Evolutionary conservation across 192 early-diverging fungal species (phyloP).

Genomic region (Neocallimastix lanati): DNA sequence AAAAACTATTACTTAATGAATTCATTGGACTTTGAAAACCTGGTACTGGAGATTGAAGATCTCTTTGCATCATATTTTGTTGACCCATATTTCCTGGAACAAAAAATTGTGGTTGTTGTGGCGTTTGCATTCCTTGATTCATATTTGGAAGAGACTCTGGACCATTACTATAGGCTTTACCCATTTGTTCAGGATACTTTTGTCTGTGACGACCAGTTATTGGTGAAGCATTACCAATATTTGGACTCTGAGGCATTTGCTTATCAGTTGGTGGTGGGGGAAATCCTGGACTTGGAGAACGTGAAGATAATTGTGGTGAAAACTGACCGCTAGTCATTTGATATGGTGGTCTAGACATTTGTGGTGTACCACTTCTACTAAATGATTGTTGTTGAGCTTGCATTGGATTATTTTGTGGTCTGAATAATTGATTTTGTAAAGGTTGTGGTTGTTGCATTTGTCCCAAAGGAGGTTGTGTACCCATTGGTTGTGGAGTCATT

Average conservation of each 20-base stretch:
- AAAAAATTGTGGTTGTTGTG: neutral
- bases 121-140: neutral
- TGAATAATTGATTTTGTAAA: neutral
- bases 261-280: neutral
- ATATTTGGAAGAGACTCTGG: neutral
- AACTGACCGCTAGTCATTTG: neutral
- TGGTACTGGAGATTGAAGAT: neutral
- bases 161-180: neutral
- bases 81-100: neutral
- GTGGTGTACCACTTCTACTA: neutral
- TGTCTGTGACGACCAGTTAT: neutral
- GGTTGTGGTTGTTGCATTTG: neutral
- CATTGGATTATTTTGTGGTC: neutral
- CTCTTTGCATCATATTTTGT: neutral
- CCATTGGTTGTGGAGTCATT: neutral
- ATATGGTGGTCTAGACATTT: neutral
- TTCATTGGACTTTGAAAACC: neutral
- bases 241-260: neutral
- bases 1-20: neutral
- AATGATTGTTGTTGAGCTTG: neutral
- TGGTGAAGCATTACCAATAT: neutral
- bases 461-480: neutral
- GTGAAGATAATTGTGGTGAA: neutral
- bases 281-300: neutral
- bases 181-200: neutral